These are phyloP conservation scores for Rubus parviflorus DNA, from an alignment of 306 rosid genomes.

Conservation along the genomic window DNA sequence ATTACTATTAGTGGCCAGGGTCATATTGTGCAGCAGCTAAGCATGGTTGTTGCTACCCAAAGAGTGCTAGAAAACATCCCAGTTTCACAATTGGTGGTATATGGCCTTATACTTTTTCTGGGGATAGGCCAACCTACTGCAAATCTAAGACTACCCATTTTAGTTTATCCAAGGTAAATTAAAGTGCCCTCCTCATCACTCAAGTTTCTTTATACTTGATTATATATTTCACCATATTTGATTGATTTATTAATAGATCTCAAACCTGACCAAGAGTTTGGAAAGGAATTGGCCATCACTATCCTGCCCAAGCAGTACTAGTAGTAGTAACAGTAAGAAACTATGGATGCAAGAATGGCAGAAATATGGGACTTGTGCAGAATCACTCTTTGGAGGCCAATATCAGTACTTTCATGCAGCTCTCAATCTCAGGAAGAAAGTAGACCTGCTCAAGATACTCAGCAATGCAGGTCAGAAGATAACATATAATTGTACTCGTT, in stretches of 20 bases:
- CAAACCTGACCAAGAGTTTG: constrained; percentile 3
- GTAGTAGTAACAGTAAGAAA: neutral
- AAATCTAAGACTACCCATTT: neutral
- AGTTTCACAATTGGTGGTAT: neutral
- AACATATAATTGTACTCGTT: neutral
- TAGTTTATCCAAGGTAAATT: neutral
- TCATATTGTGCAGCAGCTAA: constrained; percentile 6
- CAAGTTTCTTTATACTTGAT: neutral
- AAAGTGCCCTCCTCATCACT: neutral
- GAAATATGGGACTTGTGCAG: constrained; percentile 14
- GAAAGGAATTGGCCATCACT: constrained; percentile 5
- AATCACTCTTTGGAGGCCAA: constrained; percentile 9
- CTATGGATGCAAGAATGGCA: constrained; percentile 6
- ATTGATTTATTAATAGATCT: neutral
- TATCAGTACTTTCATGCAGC: constrained; percentile 17
- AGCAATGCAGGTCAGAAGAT: constrained; percentile 1
- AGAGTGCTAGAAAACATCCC: neutral
- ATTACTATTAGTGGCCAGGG: neutral
- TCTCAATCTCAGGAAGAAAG: neutral
- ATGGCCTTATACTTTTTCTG: constrained; percentile 3
- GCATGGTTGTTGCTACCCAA: constrained; percentile 12
- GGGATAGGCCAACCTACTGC: constrained; percentile 4
- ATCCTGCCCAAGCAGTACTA: constrained; percentile 5
- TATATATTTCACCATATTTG: neutral
- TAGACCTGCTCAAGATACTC: neutral